Evolutionary conservation across 768 basidiomycete genomes (phyloP).

Genomic region (Russula lepida): DNA sequence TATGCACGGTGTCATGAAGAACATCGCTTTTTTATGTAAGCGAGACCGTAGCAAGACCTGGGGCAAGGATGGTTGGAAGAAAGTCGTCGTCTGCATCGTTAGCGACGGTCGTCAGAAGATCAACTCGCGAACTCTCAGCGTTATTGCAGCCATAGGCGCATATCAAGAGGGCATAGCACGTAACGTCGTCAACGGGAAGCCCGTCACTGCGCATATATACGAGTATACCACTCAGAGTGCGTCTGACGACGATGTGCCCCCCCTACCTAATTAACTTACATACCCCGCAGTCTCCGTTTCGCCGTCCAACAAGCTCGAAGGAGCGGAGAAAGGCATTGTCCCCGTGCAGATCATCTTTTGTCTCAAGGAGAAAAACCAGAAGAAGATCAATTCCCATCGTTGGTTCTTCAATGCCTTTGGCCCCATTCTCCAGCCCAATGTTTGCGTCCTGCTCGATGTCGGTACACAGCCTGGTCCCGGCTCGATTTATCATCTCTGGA

Average conservation of each 20-base stretch:
- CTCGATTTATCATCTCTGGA: conserved; percentile 89
- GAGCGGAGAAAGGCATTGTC: conserved; percentile 67
- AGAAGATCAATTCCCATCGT: conserved; percentile 91
- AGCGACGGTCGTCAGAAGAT: conserved; percentile 83
- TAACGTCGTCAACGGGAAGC: conserved; percentile 72
- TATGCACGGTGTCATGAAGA: conserved; percentile 96
- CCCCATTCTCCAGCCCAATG: conserved; percentile 77
- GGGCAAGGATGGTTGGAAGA: conserved; percentile 98
- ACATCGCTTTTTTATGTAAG: conserved; percentile 81
- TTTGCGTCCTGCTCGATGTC: conserved; percentile 88
- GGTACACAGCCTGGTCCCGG: conserved; percentile 81
- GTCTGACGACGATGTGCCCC: conserved; percentile 22
- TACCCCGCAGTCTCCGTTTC: conserved; percentile 59
- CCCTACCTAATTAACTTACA: neutral
- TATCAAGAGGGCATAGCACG: conserved; percentile 94
- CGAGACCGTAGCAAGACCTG: conserved; percentile 86
- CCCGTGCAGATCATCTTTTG: conserved; percentile 93
- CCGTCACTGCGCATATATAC: conserved; percentile 85
- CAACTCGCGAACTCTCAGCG: conserved; percentile 72
- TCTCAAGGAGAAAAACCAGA: conserved; percentile 87
- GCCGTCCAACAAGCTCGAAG: conserved; percentile 74
- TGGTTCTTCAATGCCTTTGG: conserved; percentile 96
- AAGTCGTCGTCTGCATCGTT: conserved; percentile 90
- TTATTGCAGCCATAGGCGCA: conserved; percentile 87
- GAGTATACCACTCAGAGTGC: conserved; percentile 89